phyloP scores from a whole-genome alignment of 768 basidiomycete species.

The Trametes punicea region DNA sequence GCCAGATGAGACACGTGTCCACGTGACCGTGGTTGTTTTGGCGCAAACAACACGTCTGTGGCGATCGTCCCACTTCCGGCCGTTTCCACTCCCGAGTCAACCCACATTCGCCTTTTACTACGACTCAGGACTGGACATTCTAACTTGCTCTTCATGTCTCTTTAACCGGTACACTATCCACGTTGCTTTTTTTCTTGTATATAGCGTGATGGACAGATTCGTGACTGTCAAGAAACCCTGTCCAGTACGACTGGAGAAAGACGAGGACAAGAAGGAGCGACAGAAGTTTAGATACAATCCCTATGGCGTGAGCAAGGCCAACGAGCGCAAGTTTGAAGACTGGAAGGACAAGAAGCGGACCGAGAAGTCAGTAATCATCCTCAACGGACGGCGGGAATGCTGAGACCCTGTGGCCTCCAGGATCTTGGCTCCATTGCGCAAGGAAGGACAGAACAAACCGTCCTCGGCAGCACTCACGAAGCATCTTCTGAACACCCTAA shows the following conservation, averaged over 20 bases:
- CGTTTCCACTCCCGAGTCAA: background rate
- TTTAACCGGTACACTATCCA: background rate
- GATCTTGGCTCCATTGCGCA: slow-evolving; percentile 31
- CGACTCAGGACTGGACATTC: background rate
- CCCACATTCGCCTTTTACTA: background rate
- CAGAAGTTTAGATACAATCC: slow-evolving; percentile 29
- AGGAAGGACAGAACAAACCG: slow-evolving; percentile 31
- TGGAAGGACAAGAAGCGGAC: slow-evolving; percentile 28
- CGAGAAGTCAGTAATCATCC: slow-evolving; percentile 17
- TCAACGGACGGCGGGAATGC: background rate
- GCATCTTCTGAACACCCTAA: slow-evolving; percentile 58
- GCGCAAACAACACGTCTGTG: slow-evolving; percentile 20
- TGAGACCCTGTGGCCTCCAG: slow-evolving; percentile 11
- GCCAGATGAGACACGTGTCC: background rate
- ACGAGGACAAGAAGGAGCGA: slow-evolving; percentile 21
- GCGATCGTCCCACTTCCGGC: background rate
- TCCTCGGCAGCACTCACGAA: slow-evolving; percentile 50
- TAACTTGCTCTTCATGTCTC: background rate
- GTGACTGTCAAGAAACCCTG: slow-evolving; percentile 29
- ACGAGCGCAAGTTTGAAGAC: slow-evolving; percentile 27
- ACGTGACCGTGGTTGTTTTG: slow-evolving; percentile 13
- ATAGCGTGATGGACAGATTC: slow-evolving; percentile 33
- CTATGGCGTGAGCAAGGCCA: slow-evolving; percentile 23
- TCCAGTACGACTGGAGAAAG: slow-evolving; percentile 14
- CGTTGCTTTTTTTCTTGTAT: background rate